Evolutionary conservation across 192 early-diverging fungal genomes (phyloP), one percentile per base, ranked within the genome.

Genomic region (Cladochytrium replicatum): DNA sequence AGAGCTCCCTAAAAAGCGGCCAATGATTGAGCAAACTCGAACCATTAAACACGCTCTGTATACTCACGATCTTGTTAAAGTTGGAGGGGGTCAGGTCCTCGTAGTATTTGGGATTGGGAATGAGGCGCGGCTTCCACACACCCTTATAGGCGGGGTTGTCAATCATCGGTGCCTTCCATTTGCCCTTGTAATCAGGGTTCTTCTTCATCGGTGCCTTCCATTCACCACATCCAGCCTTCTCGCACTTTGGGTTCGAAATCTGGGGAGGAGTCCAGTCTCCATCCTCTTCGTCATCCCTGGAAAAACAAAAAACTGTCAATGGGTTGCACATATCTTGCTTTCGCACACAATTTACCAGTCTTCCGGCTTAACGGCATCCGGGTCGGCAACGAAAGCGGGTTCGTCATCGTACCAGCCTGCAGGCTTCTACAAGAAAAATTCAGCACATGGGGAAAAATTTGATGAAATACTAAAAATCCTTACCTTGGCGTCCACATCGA

Each of bases 121-220:
- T 91, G 72, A 82, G 83, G 48, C 80, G 73, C 3, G 91, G 82
- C 6, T 75, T 71, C 91, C 91, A 94, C 29, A 70, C 66, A 32
- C 91, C 91, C 72, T 91, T 91, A 77, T 91, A 94, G n/a, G 50
- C 74, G 8, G 91, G 91, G 71, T 94, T 94, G 60, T 83, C 87
- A 52, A 94, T 85, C 45, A 86, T 27, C 2, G 86, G 87, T 19
- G 89, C 69, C 26, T 50, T n/a, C 91, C 91, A 93, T 62, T 89
- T 85, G 56, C 88, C 89, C 68, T 90, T 90, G 79, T 91, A 96
- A 24, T 72, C 80, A 40, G 91, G 93, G 76, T 98, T 97, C 49
- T 75, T 69, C 57, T 89, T 94, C 64, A 68, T 66, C 34, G 85
- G 84, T 41, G 82, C 68, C 51, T 64, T 68, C 91, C 91, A 98